Evolutionary conservation across 768 basidiomycete species (phyloP), one percentile per base, ranked within the genome.

Genomic region (Rickenella mellea): DNA sequence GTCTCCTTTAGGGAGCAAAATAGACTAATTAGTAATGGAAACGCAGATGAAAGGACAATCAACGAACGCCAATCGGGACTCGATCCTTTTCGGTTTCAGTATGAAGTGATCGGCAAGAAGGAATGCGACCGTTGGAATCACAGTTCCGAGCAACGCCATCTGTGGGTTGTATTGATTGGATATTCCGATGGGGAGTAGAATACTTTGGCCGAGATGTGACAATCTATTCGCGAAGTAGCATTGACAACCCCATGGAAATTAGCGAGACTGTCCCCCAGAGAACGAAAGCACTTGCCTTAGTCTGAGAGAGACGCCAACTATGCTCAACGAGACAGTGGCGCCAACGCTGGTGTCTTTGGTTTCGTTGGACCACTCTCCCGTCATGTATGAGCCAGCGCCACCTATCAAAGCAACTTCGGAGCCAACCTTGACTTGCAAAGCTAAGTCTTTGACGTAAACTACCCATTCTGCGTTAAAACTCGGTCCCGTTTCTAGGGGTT

Each of bases 131-230:
- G 76, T 71, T 19, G 83, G 80, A 40, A 82, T 41, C 11, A 80
- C 56, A 11, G 70, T 57, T 4, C 73, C 66, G 51, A 68, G 74
- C 14, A 78, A 56, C 0, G 72, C 75, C 31, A 80, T 49, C 1
- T 46, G 45, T n/a, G 63, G 51, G 53, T 76, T 66, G 38, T 59
- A 63, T 32, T 76, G 68, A 24, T 67, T 59, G 0, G 80, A 72
- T 39, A 84, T 62, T 12, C 71, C 52, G 27, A 84, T 68, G 8
- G 83, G 83, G 9, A 83, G 40, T 11, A 67, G 59, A 43, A 81
- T 59, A 47, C 66, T 66, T 54, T 82, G 80, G 47, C 76, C 73
- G 40, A 76, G 57, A 54, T 80, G 76, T 26, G 64, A 57, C 36
- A 75, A 53, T 44, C 82, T 83, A 48, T 2, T n/a, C n/a, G n/a